Evolutionary conservation across 768 basidiomycete species (phyloP).

Genomic region (Suillus variegatus): DNA sequence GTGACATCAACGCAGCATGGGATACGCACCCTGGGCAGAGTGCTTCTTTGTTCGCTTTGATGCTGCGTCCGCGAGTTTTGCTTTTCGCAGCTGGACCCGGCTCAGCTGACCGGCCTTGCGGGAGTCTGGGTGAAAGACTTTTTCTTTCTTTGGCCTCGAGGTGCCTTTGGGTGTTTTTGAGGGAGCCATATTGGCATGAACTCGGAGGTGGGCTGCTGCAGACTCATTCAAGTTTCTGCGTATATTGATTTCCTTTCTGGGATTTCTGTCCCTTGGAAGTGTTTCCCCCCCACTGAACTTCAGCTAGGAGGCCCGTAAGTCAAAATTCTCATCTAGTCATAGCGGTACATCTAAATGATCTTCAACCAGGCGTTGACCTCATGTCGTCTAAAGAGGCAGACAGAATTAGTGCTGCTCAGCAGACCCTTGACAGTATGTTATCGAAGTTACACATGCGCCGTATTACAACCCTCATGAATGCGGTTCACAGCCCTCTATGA

Average conservation of each 20-base stretch:
- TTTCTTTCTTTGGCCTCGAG: constrained; percentile 60
- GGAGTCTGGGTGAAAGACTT: constrained; percentile 80
- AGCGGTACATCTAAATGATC: neutral
- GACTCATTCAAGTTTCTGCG: neutral
- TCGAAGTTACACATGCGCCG: neutral
- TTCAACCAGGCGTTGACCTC: neutral
- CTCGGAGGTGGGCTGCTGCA: neutral
- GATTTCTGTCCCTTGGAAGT: neutral
- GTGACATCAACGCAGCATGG: constrained; percentile 2
- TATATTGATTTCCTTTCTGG: constrained; percentile 1
- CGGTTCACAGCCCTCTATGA: constrained; percentile 68
- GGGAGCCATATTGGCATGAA: neutral
- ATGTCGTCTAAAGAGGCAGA: constrained; percentile 56
- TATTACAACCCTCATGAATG: constrained; percentile 13
- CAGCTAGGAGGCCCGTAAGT: neutral
- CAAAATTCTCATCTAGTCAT: neutral
- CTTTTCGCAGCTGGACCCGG: constrained; percentile 67
- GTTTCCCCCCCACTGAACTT: neutral
- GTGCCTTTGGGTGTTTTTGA: constrained; percentile 21
- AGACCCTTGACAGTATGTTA: constrained; percentile 69
- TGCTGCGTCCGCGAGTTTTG: constrained; percentile 58
- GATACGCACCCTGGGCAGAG: constrained; percentile 48
- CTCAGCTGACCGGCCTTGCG: constrained; percentile 79
- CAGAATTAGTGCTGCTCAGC: constrained; percentile 62
- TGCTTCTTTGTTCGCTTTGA: constrained; percentile 61